Conservation (phyloP, 331 rosid species). For the Ulmus americana region DNA sequence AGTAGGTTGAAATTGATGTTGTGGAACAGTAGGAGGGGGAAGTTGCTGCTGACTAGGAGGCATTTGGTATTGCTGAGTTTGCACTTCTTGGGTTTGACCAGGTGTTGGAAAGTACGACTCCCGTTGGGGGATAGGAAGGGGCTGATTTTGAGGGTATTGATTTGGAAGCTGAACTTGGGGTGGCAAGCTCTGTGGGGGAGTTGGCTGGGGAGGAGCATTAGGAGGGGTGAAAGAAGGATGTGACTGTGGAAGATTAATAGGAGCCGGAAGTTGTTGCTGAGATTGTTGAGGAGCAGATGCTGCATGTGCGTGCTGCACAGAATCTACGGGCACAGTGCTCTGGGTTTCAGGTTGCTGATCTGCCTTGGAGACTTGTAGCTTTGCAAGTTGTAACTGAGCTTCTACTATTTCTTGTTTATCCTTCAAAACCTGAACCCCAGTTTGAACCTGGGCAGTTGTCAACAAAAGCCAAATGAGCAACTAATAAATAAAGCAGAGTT, state of each 20-base stretch:
- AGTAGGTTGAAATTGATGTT: constrained; percentile 56
- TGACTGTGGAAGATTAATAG: constrained; percentile 42
- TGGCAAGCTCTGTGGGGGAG: constrained; percentile 48
- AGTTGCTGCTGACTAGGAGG: constrained; percentile 53
- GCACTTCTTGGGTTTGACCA: constrained; percentile 55
- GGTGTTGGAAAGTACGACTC: constrained; percentile 57
- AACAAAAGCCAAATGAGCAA: constrained; percentile 1
- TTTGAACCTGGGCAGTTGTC: constrained; percentile 54
- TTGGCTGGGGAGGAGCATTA: constrained; percentile 62
- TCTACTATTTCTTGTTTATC: constrained; percentile 61
- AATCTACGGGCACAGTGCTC: constrained; percentile 26
- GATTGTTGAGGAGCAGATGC: constrained; percentile 59
- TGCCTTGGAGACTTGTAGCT: constrained; percentile 50
- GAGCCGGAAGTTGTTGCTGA: constrained; percentile 48
- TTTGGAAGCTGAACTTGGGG: constrained; percentile 47
- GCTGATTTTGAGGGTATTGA: constrained; percentile 62
- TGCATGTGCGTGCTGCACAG: constrained; percentile 40
- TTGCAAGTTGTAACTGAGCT: constrained; percentile 59
- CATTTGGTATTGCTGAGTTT: constrained; percentile 61
- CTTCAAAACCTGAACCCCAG: constrained; percentile 62
- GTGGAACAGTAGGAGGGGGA: constrained; percentile 49
- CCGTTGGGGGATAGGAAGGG: constrained; percentile 49
- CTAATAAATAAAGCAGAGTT: not conserved
- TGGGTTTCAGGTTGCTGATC: constrained; percentile 44
- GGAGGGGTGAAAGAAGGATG: constrained; percentile 49